Evolutionary conservation across 768 basidiomycete species (phyloP).

Genomic region (Pholiota conissans): DNA sequence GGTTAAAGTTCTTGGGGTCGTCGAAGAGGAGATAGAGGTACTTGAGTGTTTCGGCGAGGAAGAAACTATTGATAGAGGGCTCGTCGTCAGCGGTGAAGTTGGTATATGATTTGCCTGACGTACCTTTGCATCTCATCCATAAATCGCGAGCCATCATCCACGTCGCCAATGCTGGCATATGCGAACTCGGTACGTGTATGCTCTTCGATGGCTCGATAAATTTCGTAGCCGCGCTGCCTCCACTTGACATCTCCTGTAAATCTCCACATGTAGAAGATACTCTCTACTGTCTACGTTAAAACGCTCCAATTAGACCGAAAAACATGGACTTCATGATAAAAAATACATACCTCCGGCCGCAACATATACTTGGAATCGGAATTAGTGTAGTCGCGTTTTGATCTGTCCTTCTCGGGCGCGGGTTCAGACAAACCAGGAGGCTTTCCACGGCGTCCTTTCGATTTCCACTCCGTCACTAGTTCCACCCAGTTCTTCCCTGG

Average conservation of each 20-base stretch:
- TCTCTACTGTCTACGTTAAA: conserved; percentile 52
- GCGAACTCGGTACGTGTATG: conserved; percentile 55
- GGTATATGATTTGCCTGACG: conserved; percentile 12
- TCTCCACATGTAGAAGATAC: conserved; percentile 66
- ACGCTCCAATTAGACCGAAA: not conserved
- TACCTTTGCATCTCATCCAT: conserved; percentile 74
- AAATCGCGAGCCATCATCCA: conserved; percentile 35
- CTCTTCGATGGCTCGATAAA: conserved; percentile 64
- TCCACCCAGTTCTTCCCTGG: conserved; percentile 44
- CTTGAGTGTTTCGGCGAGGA: conserved; percentile 52
- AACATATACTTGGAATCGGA: conserved; percentile 44
- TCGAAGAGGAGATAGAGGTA: conserved; percentile 66
- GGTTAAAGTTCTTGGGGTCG: conserved; percentile 51
- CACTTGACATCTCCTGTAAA: conserved; percentile 64
- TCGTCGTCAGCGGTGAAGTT: not conserved
- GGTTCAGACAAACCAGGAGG: conserved; percentile 48
- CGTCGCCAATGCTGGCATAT: conserved; percentile 53
- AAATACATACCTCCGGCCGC: conserved; percentile 60
- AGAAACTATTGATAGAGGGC: conserved; percentile 35
- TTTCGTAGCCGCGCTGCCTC: conserved; percentile 71
- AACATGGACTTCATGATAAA: not conserved
- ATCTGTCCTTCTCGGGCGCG: conserved; percentile 21
- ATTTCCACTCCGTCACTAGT: conserved; percentile 45
- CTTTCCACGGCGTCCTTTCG: conserved; percentile 34
- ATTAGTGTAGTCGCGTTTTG: conserved; percentile 51